Evolutionary conservation across 345 rosid genomes (phyloP), one percentile per base, ranked within the genome.

Genomic region (Salix suchowensis): DNA sequence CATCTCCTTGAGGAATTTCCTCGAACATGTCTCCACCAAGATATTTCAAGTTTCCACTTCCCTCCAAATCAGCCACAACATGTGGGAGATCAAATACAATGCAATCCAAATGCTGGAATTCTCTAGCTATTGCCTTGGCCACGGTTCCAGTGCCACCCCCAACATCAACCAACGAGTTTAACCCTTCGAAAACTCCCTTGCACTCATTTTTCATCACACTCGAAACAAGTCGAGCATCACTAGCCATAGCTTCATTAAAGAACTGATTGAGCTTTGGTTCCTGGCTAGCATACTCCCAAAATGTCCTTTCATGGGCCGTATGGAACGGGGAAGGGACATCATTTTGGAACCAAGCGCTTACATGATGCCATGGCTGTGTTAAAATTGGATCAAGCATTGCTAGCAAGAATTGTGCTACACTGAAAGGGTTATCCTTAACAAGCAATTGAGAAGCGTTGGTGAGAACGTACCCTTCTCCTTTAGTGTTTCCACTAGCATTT

Each of bases 111-210:
- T 50, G 2, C 0, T 82, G 81, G 34, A 72, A 84, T 9, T 71
- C 64, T 13, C 73, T 21, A 2, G 84, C 67, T 28, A 84, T 67
- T 4, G 24, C 15, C 61, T 24, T 78, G 24, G 79, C 78, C 15
- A 78, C 2, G 5, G 72, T 55, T 73, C 83, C 87, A 0, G 65
- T 74, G 36, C 81, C 84, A 30, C 84, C 83, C 2, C 73, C 85
- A 6, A 79, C 81, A 65, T 84, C 83, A 37, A 81, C 81, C 67
- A 79, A 15, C 0, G 85, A 72, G 7, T 46, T 36, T 66, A 81
- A 14, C 4, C 64, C 64, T 19, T 58, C 28, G 3, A 81, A 84
- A 1, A 84, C 62, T 36, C 37, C 66, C 54, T 26, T 77, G 16
- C 65, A 66, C 48, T 72, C 39, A 10, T 21, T 8, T 23, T 1